phyloP scores from a whole-genome alignment of 345 rosid genomes.

The Populus davidiana region DNA sequence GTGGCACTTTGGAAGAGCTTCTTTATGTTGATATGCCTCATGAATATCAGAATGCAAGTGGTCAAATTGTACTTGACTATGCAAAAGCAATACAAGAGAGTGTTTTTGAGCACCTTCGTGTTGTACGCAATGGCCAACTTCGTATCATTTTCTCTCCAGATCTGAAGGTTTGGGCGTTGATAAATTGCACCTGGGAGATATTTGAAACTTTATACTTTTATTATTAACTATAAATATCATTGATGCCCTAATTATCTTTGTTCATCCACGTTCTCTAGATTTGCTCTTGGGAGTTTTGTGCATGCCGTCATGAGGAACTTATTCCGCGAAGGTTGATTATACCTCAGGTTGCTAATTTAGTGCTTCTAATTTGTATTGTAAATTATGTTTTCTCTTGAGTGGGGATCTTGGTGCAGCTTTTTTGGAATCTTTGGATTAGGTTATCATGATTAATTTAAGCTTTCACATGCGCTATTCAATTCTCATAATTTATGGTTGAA shows the following conservation, averaged over 20 bases:
- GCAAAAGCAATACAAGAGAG: conserved; percentile 99
- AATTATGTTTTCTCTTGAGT: neutral
- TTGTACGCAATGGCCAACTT: conserved; percentile 95
- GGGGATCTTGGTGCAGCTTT: neutral
- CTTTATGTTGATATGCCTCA: conserved; percentile 94
- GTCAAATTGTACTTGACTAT: conserved; percentile 92
- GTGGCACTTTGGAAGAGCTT: conserved; percentile 95
- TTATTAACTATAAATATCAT: neutral
- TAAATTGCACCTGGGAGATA: neutral
- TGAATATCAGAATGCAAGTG: conserved; percentile 78
- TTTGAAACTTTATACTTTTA: neutral
- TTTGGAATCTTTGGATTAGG: neutral
- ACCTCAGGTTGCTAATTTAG: conserved; percentile 61
- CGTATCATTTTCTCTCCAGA: conserved; percentile 91
- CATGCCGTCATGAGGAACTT: conserved; percentile 95
- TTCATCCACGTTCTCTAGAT: conserved; percentile 44
- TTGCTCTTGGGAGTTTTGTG: conserved; percentile 98
- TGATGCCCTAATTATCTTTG: neutral
- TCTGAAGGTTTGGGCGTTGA: conserved; percentile 51
- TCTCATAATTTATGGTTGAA: neutral
- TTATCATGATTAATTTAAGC: neutral
- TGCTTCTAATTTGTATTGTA: neutral
- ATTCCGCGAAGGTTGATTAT: conserved; percentile 82
- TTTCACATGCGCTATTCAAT: neutral
- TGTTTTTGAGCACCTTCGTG: conserved; percentile 97